phyloP scores from a whole-genome alignment of 139 green algal genomes.

The Chlamydomonas sp. region DNA sequence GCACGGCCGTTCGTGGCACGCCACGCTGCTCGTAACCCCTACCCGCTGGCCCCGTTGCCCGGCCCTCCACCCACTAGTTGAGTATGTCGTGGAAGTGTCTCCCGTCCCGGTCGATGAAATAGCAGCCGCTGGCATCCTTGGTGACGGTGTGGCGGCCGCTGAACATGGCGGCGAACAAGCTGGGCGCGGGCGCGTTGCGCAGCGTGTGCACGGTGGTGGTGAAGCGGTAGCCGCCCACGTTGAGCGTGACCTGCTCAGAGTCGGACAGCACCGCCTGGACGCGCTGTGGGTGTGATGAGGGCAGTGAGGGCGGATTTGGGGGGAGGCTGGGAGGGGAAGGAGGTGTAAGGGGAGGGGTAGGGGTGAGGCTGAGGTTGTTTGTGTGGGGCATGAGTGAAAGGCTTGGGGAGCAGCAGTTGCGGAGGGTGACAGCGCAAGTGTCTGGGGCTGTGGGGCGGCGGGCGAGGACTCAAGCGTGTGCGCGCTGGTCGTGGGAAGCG shows the following conservation, averaged over 20 bases:
- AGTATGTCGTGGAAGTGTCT: slow-evolving; percentile 75
- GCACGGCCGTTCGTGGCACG: too few species aligned
- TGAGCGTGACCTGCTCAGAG: slow-evolving; percentile 65
- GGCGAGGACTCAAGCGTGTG: neutral
- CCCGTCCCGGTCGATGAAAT: slow-evolving; percentile 78
- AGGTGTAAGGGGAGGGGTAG: slow-evolving; percentile 1
- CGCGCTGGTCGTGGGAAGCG: neutral
- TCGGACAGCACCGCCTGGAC: too few species aligned
- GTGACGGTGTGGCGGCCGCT: slow-evolving; percentile 52
- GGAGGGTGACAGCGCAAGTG: neutral
- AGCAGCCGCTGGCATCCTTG: slow-evolving; percentile 56
- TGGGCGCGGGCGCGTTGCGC: slow-evolving; percentile 65
- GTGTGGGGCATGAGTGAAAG: too few species aligned
- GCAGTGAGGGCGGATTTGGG: neutral
- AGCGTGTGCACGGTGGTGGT: slow-evolving; percentile 76
- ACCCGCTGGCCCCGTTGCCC: too few species aligned
- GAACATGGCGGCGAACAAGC: slow-evolving; percentile 83
- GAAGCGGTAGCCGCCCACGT: slow-evolving; percentile 71
- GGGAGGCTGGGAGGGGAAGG: neutral
- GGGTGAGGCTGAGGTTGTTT: neutral
- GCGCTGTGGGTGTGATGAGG: neutral
- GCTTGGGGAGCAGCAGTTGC: too few species aligned
- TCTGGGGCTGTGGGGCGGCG: neutral
- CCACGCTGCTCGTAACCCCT: too few species aligned
- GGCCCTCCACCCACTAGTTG: slow-evolving; percentile 49